phyloP scores from a whole-genome alignment of 306 rosid species.

The Rosa multiflora region DNA sequence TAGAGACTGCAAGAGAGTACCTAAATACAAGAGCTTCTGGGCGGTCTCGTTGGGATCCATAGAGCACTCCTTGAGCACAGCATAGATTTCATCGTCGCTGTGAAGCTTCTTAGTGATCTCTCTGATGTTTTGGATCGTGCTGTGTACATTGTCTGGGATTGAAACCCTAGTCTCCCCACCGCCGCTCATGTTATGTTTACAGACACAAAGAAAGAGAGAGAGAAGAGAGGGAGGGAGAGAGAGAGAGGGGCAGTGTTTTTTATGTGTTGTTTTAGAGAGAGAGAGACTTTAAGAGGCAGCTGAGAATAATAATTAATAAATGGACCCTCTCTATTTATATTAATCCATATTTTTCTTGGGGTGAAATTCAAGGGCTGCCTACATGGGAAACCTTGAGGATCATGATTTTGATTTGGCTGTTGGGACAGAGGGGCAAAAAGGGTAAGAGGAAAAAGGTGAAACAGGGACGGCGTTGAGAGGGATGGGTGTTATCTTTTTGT shows the following conservation, averaged over 20 bases:
- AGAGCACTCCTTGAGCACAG: constrained; percentile 66
- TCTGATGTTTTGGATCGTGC: constrained; percentile 56
- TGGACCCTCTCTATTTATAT: constrained; percentile 7
- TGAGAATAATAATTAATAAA: background rate
- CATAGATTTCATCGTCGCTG: constrained; percentile 80
- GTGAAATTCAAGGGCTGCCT: background rate
- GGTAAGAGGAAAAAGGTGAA: background rate
- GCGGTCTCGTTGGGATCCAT: constrained; percentile 92
- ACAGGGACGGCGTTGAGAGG: constrained; percentile 10
- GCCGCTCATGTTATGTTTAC: constrained; percentile 42
- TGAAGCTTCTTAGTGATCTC: constrained; percentile 84
- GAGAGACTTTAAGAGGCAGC: constrained; percentile 19
- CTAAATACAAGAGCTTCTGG: constrained; percentile 61
- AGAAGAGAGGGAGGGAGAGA: background rate
- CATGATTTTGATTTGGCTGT: constrained; percentile 4
- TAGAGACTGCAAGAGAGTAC: constrained; percentile 3
- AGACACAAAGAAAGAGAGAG: background rate
- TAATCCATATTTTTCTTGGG: background rate
- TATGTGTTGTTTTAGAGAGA: constrained; percentile 3
- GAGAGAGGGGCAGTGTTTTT: background rate
- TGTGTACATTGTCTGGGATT: constrained; percentile 61
- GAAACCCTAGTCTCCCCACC: constrained; percentile 72
- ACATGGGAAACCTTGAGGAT: constrained; percentile 2
- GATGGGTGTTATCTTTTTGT: background rate
- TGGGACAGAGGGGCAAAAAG: background rate